Percentiles rank a stretch among this genome's conserved stretches.
phyloP scores from a whole-genome alignment of 2,329 filamentous ascomycete species.

The Chrysosporium keratinophilum region DNA sequence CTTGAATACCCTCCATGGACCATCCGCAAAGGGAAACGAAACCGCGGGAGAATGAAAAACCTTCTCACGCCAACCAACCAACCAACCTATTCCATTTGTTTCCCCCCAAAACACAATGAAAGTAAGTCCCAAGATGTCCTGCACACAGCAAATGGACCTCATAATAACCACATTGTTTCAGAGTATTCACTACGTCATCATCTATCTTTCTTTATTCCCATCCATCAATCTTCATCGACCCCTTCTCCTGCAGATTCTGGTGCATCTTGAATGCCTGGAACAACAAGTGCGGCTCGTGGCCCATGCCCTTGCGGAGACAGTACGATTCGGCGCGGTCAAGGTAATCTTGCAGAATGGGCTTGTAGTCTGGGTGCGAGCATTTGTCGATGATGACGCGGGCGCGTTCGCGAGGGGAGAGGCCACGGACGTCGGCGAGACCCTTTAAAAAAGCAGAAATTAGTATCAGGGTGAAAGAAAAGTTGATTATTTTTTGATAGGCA shows the following conservation, averaged over 20 bases:
- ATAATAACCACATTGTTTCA: no score
- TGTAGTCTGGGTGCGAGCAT: constrained; percentile 76
- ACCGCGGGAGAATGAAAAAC: no score
- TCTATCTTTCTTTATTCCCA: constrained; percentile 40
- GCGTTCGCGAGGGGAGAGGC: constrained; percentile 66
- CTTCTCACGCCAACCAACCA: no score
- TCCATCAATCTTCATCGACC: constrained; percentile 74
- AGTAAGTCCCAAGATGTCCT: no score
- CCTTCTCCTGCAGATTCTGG: constrained; percentile 67
- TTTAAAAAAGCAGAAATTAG: constrained; percentile 21
- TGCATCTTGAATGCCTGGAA: constrained; percentile 87
- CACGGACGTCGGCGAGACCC: constrained; percentile 75
- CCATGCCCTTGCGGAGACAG: constrained; percentile 76
- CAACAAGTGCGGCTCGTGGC: constrained; percentile 78
- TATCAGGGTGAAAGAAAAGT: neutral
- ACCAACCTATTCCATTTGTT: no score
- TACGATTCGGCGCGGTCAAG: constrained; percentile 78
- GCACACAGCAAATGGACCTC: no score
- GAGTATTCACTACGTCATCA: neutral
- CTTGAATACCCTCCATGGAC: no score
- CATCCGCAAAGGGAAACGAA: no score
- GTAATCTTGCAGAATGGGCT: constrained; percentile 71
- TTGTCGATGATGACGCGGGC: constrained; percentile 78
- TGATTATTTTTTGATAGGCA: neutral
- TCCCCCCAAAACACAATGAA: no score